A percentile compares a stretch with the other conserved stretches of the same genome.
Conservation (phyloP, 1,284 basidiomycete species). For the Puccinia triticina region DNA sequence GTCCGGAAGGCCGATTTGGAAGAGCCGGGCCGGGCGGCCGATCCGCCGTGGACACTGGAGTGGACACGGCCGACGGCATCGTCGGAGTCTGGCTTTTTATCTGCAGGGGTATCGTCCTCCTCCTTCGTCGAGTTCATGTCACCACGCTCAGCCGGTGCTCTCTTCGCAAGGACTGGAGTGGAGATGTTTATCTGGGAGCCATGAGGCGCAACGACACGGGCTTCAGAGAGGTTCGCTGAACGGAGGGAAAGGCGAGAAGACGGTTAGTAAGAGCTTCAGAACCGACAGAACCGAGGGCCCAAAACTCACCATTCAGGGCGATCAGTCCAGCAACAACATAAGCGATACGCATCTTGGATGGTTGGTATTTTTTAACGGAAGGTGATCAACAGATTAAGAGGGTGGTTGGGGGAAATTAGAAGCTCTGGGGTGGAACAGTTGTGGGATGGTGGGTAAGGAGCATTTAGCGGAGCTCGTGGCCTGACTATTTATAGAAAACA, state of each 20-base stretch:
- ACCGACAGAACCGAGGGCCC: too few species aligned
- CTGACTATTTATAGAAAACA: not conserved
- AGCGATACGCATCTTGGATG: not conserved
- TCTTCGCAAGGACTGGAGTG: not conserved
- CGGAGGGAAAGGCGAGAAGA: not conserved
- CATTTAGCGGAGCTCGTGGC: not conserved
- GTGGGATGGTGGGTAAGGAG: too few species aligned
- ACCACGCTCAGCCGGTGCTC: not conserved
- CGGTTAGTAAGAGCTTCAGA: not conserved
- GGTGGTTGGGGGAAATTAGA: not conserved
- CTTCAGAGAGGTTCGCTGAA: not conserved
- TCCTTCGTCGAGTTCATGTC: not conserved
- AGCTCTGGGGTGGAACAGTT: not conserved
- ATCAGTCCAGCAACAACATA: constrained; percentile 28
- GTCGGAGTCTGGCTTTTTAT: not conserved
- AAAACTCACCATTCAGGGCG: constrained; percentile 2
- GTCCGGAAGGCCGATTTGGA: not conserved
- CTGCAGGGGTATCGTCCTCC: not conserved
- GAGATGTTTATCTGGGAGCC: too few species aligned
- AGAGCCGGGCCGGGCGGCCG: not conserved
- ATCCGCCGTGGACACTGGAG: not conserved
- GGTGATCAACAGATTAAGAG: not conserved
- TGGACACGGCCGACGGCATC: not conserved
- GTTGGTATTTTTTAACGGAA: not conserved
- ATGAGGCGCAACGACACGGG: not conserved